Evolutionary conservation across 495 filamentous ascomycete genomes (phyloP), one percentile per base, ranked within the genome.

Genomic region (Darksidea phi): DNA sequence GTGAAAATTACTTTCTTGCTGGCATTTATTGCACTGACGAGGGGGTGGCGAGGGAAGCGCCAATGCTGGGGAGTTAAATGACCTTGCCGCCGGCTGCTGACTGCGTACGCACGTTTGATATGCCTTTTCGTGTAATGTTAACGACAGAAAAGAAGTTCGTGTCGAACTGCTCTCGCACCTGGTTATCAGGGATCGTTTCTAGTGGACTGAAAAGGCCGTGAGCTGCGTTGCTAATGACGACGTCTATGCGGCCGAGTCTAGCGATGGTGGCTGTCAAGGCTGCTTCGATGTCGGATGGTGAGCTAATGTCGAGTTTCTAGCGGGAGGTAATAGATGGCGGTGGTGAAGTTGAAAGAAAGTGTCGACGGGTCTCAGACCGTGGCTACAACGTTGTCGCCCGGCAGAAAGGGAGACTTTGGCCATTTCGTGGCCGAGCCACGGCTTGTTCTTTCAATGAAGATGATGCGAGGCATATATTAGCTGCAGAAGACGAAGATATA

Each of bases 211-310:
- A 1, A 13, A 52, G 49, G 23, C 7, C 21, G 28, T 52, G 34
- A 34, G 80, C 81, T 3, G 81, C 80, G 45, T 83, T 84, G 72
- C 83, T 83, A 56, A 83, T 76, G 21, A 81, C 68, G 24, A 83
- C 77, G 51, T 84, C 79, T 52, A 84, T 70, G 38, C 74, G 76
- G 18, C 68, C 67, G 13, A 52, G 34, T 62, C 68, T 72, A 0
- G 49, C 59, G 0, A 78, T 28, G 0, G 76, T 63, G 0, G 63
- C 57, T 1, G 58, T 28, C 11, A 84, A 59, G 1, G 78, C 77
- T 0, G 69, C 64, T 20, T 74, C 67, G 50, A 84, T 75, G 11
- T 71, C 71, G 8, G 61, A 51, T 20, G 45, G 59, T 8, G 71
- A 73, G 2, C 73, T 75, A 5, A 80, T 74, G 53, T 81, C 79